Evolutionary conservation across 768 basidiomycete genomes (phyloP), one percentile per base, ranked within the genome.

Genomic region (Pleurotus sapidus): DNA sequence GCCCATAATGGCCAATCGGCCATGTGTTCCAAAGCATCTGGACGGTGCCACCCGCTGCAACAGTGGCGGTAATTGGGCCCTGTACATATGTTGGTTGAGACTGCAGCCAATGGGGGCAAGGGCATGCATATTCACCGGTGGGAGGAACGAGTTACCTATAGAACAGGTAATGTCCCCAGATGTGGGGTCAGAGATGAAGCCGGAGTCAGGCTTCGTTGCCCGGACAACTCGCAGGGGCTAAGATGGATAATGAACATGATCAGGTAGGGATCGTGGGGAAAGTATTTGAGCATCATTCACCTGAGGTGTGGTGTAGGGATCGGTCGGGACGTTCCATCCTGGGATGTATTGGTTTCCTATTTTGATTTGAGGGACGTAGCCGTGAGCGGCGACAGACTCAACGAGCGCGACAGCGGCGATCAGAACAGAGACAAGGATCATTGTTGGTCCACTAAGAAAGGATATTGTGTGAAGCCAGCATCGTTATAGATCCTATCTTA

Each of bases 21-120:
- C 74, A 75, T 7, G 73, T 75, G 55, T 74, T 75, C 74, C 74
- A 75, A 6, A 71, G 64, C 20, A 71, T 66, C 20, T 64, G 60
- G 9, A 74, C 69, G 14, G 70, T 71, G 7, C 66, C 67, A 17
- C 73, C 73, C 46, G 74, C 73, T 14, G 74, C 65, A 23, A 74
- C 70, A 4, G 69, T 70, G 2, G 74, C 67, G 12, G 66, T 64
- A 38, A 73, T 73, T 2, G 71, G 71, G 12, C 71, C 73, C 74
- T 75, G 38, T 15, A 45, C 4, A 18, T 23, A 27, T 39, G 38
- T 18, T 12, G 8, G 43, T 8, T 17, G n/a, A 20, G 39, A 25
- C 30, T 34, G 8, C 30, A 30, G 30, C 30, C 30, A 34, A 34
- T 7, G 30, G 30, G 30, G 11, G 8, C 20, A 17, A 47, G 12